Evolutionary conservation across 768 basidiomycete genomes (phyloP).

Genomic region (Hypholoma fasciculare): DNA sequence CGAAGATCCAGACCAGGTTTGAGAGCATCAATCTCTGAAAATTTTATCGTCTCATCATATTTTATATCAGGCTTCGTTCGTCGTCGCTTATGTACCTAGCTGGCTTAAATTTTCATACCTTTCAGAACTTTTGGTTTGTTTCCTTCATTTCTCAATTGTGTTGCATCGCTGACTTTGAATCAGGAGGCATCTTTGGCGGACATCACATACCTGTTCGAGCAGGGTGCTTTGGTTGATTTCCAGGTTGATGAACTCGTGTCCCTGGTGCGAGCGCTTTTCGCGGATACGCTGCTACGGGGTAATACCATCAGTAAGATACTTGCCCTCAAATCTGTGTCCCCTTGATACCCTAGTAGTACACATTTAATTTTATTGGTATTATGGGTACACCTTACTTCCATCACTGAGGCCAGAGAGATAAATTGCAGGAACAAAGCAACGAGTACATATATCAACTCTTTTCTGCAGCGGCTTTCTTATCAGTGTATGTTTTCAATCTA

Average conservation of each 20-base stretch:
- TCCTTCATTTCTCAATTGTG: not conserved
- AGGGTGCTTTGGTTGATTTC: slow-evolving; percentile 90
- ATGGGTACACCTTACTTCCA: not conserved
- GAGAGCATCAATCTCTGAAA: slow-evolving; percentile 12
- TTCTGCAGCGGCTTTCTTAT: slow-evolving; percentile 32
- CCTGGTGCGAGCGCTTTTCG: slow-evolving; percentile 85
- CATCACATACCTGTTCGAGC: slow-evolving; percentile 88
- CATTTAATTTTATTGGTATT: not conserved
- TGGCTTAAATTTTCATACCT: slow-evolving; percentile 97
- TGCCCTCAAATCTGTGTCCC: slow-evolving; percentile 50
- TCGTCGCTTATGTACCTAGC: slow-evolving; percentile 83
- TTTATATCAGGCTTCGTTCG: slow-evolving; percentile 62
- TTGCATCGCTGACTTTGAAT: slow-evolving; percentile 5
- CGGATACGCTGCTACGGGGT: slow-evolving; percentile 80
- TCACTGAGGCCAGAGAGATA: not conserved
- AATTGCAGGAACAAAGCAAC: not conserved
- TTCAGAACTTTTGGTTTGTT: slow-evolving; percentile 82
- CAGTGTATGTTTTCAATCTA: slow-evolving; percentile 44
- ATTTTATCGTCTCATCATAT: not conserved
- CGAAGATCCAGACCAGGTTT: slow-evolving; percentile 60
- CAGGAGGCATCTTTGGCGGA: slow-evolving; percentile 93
- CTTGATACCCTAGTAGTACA: slow-evolving; percentile 10
- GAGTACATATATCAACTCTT: slow-evolving; percentile 2
- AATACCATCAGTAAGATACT: slow-evolving; percentile 77
- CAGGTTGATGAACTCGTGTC: slow-evolving; percentile 78